Percentiles rank a stretch among this genome's conserved stretches.
Conservation (phyloP, 495 filamentous ascomycete genomes). For the Opeltia flavorubescens region DNA sequence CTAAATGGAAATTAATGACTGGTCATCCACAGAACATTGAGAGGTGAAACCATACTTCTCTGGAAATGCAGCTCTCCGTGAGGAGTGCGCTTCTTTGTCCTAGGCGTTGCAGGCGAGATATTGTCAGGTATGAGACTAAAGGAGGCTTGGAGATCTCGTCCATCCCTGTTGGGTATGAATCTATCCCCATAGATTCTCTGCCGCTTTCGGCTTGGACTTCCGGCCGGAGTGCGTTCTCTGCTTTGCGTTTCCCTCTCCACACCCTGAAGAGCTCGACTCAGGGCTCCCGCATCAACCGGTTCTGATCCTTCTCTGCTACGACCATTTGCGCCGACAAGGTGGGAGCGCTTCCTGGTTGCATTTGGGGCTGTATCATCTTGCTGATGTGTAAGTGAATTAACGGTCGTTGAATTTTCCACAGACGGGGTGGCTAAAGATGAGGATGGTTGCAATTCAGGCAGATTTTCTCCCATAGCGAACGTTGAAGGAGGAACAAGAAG, state of each 20-base stretch:
- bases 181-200: constrained; percentile 77
- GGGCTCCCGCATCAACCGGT: constrained; percentile 43
- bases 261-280: constrained; percentile 48
- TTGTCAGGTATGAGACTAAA: constrained; percentile 85
- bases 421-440: neutral
- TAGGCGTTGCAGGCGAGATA: constrained; percentile 79
- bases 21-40: neutral
- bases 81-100: constrained; percentile 66
- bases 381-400: neutral
- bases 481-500: no score
- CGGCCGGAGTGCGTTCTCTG: constrained; percentile 55
- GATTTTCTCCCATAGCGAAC: no score
- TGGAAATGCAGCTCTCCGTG: constrained; percentile 90
- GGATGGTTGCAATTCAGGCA: neutral
- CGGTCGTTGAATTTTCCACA: neutral
- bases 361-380: neutral
- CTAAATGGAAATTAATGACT: constrained; percentile 41
- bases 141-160: constrained; percentile 82
- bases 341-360: constrained; percentile 2
- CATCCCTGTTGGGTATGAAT: constrained; percentile 90
- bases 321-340: constrained; percentile 5
- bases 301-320: constrained; percentile 31
- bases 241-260: constrained; percentile 46
- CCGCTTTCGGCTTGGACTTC: constrained; percentile 74
- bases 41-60: constrained; percentile 47